Evolutionary conservation across 192 early-diverging fungal species (phyloP).

Genomic region (Rhizophagus sp.): DNA sequence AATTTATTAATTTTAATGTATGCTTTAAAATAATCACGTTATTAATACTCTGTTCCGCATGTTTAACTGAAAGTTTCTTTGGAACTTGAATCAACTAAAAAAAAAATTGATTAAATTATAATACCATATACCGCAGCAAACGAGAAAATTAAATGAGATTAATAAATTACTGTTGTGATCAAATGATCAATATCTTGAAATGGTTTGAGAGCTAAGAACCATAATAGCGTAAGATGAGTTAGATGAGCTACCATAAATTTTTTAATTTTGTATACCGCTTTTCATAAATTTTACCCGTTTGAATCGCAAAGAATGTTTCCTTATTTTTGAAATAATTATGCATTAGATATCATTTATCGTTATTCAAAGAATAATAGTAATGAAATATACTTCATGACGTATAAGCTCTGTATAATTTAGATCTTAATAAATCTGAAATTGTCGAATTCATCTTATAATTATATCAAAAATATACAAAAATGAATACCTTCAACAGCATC

Average conservation of each 20-base stretch:
- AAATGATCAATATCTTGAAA: conserved; percentile 59
- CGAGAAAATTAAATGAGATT: neutral
- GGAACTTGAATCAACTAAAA: conserved; percentile 47
- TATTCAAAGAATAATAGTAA: conserved; percentile 22
- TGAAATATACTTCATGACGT: conserved; percentile 30
- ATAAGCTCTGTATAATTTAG: conserved; percentile 32
- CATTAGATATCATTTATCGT: conserved; percentile 33
- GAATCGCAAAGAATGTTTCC: conserved; percentile 51
- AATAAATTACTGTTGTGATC: conserved; percentile 42
- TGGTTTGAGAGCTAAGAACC: conserved; percentile 38
- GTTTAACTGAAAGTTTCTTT: conserved; percentile 50
- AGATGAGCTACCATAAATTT: neutral
- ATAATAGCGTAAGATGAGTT: neutral
- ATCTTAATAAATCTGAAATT: neutral
- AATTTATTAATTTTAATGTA: conserved; percentile 52
- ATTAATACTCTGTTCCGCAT: conserved; percentile 66
- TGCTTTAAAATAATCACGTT: conserved; percentile 71
- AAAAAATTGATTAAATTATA: neutral
- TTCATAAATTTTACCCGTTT: conserved; percentile 16
- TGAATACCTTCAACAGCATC: conserved; percentile 59
- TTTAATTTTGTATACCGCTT: neutral
- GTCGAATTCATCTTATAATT: neutral
- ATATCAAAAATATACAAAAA: neutral
- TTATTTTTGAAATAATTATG: conserved; percentile 43
- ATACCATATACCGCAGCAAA: neutral